phyloP scores from a whole-genome alignment of 495 filamentous ascomycete species.

The Gamarada debralockiae region DNA sequence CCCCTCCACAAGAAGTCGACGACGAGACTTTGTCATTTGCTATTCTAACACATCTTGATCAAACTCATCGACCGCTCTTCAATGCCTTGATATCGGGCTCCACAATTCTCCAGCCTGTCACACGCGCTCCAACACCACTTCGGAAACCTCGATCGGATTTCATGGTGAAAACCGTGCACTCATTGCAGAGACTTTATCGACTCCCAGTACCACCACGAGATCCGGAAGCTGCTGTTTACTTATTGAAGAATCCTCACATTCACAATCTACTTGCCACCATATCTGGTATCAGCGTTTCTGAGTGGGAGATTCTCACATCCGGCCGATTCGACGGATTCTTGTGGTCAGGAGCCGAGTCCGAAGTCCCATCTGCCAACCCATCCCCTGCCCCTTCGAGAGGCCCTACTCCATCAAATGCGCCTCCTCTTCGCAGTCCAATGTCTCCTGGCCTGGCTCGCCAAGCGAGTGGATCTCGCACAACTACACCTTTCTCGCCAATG shows the following conservation, averaged over 20 bases:
- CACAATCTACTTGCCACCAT: constrained; percentile 88
- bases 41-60: constrained; percentile 81
- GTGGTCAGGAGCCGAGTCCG: constrained; percentile 82
- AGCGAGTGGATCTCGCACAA: constrained; percentile 17
- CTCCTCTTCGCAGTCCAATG: constrained; percentile 20
- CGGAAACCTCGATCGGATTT: constrained; percentile 60
- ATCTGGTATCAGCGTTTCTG: constrained; percentile 75
- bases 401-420: constrained; percentile 44
- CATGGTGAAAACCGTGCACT: constrained; percentile 64
- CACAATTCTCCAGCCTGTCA: constrained; percentile 47
- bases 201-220: constrained; percentile 68
- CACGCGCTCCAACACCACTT: constrained; percentile 52
- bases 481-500: constrained; percentile 23
- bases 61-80: constrained; percentile 71
- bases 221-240: constrained; percentile 81
- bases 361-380: constrained; percentile 32
- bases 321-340: constrained; percentile 97
- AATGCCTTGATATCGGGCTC: constrained; percentile 71
- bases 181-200: constrained; percentile 82
- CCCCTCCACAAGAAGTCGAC: constrained; percentile 79
- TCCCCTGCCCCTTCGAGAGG: constrained; percentile 46
- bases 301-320: constrained; percentile 96
- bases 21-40: constrained; percentile 91
- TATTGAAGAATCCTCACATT: constrained; percentile 75
- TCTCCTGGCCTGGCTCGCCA: constrained; percentile 16